Evolutionary conservation across 2,329 filamentous ascomycete genomes (phyloP).

Genomic region (Phialophora macrospora): DNA sequence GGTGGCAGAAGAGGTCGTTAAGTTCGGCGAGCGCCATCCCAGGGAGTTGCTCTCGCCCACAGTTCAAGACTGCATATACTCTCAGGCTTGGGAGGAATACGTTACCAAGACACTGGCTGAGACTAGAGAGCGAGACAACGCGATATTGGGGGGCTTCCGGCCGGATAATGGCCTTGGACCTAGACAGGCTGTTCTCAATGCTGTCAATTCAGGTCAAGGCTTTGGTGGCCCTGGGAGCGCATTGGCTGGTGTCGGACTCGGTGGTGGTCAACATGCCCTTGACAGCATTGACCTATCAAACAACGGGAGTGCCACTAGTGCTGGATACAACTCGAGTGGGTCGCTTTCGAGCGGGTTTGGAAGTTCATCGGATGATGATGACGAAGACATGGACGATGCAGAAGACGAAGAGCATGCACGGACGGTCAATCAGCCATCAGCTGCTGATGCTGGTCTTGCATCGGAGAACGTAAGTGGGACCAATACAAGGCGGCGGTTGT

Average conservation of each 20-base stretch:
- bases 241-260: constrained; percentile 79
- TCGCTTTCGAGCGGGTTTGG: constrained; percentile 87
- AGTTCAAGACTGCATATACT: constrained; percentile 86
- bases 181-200: constrained; percentile 68
- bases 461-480: constrained; percentile 69
- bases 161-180: constrained; percentile 87
- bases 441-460: constrained; percentile 44
- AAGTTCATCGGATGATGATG: constrained; percentile 93
- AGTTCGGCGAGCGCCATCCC: constrained; percentile 93
- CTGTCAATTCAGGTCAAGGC: constrained; percentile 61
- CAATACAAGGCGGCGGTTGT: constrained; percentile 37
- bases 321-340: constrained; percentile 72
- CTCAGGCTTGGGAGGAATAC: constrained; percentile 89
- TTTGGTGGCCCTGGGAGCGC: constrained; percentile 66
- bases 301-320: constrained; percentile 69
- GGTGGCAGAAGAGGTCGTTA: constrained; percentile 97
- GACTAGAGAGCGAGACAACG: constrained; percentile 93
- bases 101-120: constrained; percentile 92
- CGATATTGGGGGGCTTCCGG: constrained; percentile 92
- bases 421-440: constrained; percentile 29
- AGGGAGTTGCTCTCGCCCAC: constrained; percentile 82
- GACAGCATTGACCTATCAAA: constrained; percentile 70
- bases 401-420: constrained; percentile 35
- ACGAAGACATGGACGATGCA: constrained; percentile 83
- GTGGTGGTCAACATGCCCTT: constrained; percentile 62